phyloP scores from a whole-genome alignment of 2,329 filamentous ascomycete species.

The Botryotinia globosa region DNA sequence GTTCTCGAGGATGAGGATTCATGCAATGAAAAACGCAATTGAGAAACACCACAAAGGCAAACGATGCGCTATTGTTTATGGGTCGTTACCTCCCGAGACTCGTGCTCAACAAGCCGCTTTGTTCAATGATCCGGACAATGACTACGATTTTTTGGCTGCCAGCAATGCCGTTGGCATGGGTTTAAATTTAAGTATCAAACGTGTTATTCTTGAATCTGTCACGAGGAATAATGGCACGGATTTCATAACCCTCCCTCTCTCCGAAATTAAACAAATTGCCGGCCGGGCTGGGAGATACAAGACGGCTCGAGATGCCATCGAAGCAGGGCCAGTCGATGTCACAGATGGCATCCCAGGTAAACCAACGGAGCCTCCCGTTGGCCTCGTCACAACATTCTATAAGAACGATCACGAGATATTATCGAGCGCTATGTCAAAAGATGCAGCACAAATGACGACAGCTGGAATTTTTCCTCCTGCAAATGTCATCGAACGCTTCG shows the following conservation, averaged over 20 bases:
- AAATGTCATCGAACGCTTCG: constrained; percentile 69
- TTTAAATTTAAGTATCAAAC: constrained; percentile 86
- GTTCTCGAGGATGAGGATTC: constrained; percentile 80
- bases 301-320: constrained; percentile 59
- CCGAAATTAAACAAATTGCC: constrained; percentile 92
- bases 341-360: not conserved
- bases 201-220: constrained; percentile 80
- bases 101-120: constrained; percentile 84
- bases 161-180: constrained; percentile 98
- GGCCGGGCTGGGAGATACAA: constrained; percentile 87
- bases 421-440: constrained; percentile 56
- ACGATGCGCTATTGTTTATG: constrained; percentile 90
- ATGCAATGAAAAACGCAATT: constrained; percentile 73
- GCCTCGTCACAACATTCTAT: constrained; percentile 78
- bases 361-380: constrained; percentile 43
- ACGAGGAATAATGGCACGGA: constrained; percentile 68
- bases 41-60: constrained; percentile 67
- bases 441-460: constrained; percentile 63
- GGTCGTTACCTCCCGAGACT: constrained; percentile 86
- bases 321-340: constrained; percentile 23
- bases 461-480: constrained; percentile 75
- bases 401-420: constrained; percentile 64
- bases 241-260: constrained; percentile 56
- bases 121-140: constrained; percentile 93
- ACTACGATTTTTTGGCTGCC: constrained; percentile 91